Base-by-base conservation (phyloP, 495 filamentous ascomycete genomes). In the Daldinia decipiens region DNA sequence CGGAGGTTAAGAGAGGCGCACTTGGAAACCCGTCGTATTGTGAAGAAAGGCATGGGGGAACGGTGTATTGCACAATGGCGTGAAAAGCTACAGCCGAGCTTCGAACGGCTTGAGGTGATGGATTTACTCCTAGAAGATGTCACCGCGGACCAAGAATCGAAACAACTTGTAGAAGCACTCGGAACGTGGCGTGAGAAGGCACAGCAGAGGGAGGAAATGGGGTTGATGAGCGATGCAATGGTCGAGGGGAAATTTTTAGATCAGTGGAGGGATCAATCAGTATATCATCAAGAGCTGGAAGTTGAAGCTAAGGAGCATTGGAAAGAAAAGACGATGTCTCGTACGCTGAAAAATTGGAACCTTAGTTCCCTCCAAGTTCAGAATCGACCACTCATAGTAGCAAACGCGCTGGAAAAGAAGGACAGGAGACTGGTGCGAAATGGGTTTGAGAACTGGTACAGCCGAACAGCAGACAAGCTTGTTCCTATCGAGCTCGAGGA, bases 361-460 rank as follows among this genome's bases (percentile, higher is more conserved):
- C 77, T 78, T 9, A 59, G 65, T 7, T 68, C 76, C 5, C 72
- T 82, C 27, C 79, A 81, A 51, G 45, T 71, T 61, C 68, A 78
- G 13, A 74, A 77, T 39, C 73, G 77, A 32, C 67, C 74, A 38
- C 74, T 77, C 53, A 78, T 79, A 55, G 81, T 76, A 9, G 59
- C 72, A 51, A 79, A 80, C 19, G 66, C 79, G n/a, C 59, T 75
- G 15, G 79, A 82, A 57, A 80, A 79, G 73, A 79, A 78, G 68
- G 75, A 85, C 15, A 83, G 86, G 66, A 86, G 83, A 65, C 81
- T 87, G 72, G 78, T 84, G 21, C 81, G 86, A 62, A 84, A 80
- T 54, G 80, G 87, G n/a, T 84, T 92, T 68, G 85, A 83, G 39
- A 79, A 80, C 53, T 92, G 89, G 89, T 77, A 82, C 13, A 82